Evolutionary conservation across 2,329 filamentous ascomycete genomes (phyloP), one percentile per base, ranked within the genome.

Genomic region (Fusarium sp.): DNA sequence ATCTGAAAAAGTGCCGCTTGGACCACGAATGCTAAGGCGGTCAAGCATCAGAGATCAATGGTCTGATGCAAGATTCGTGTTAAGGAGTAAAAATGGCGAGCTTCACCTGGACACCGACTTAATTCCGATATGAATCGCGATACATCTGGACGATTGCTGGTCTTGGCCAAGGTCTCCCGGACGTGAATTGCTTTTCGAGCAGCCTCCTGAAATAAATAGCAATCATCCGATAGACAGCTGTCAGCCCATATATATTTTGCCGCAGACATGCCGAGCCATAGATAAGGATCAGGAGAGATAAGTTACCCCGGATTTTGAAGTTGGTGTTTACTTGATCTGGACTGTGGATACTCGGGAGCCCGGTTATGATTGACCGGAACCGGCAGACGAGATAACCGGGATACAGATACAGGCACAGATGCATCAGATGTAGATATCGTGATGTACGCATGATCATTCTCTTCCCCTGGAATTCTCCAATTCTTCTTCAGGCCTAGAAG

Each of bases 1-100:
- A 43, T 75, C 72, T 6, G 42, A 28, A 28, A 79, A 67, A 53
- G 54, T 74, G 22, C 76, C 76, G 56, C 78, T 78, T 4, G 74
- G 76, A 1, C 76, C 73, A 18, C 71, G 26, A 36, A 76, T n/a
- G 9, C 36, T 40, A 31, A 77, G 77, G 36, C 66, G 60, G 63
- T 78, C 75, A 3, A 75, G 53, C 6, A 74, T 40, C 6, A 43
- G 22, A 28, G 66, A 75, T 63, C 22, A 69, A 14, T 24, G n/a
- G 40, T 2, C 26, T 52, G 20, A 49, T 43, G 4, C 5, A n/a
- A 7, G 28, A 22, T 6, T 15, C 13, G 20, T 31, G 6, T 52
- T 28, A 34, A 42, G 10, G 24, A 20, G 5, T 28, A 20, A 3
- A 7, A 10, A 6, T 20, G 6, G 48, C 44, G n/a, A 72, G 24